These are phyloP conservation scores for Chaetothyriales sp. DNA, from an alignment of 2,329 filamentous ascomycete genomes.

Conservation along the genomic window DNA sequence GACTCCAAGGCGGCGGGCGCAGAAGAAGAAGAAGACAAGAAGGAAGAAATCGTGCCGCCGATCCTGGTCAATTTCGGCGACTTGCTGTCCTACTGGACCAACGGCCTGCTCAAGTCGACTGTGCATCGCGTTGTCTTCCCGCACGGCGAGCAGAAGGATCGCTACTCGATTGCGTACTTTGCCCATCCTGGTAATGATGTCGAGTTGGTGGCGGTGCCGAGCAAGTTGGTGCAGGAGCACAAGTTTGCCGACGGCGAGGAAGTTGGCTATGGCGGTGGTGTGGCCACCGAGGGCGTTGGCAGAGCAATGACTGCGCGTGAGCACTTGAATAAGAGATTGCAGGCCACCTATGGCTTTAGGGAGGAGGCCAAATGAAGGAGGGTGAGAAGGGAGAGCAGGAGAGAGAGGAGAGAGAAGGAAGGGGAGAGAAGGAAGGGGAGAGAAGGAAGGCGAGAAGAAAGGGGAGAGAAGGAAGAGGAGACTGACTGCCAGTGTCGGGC, in stretches of 20 bases:
- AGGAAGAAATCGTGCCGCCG: conserved; percentile 42
- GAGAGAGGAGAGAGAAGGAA: too few species aligned
- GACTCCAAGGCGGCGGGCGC: too few species aligned
- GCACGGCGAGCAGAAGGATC: conserved; percentile 30
- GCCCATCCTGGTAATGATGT: conserved; percentile 45
- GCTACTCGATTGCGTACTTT: conserved; percentile 48
- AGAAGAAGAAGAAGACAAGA: conserved; percentile 14
- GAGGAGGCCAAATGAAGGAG: conserved; percentile 5
- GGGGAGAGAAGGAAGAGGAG: too few species aligned
- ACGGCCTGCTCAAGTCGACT: conserved; percentile 70
- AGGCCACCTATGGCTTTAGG: conserved; percentile 40
- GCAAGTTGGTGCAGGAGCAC: conserved; percentile 29
- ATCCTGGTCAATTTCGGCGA: conserved; percentile 61
- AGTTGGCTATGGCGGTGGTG: conserved; percentile 29
- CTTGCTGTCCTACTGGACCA: conserved; percentile 73
- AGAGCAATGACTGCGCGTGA: conserved; percentile 40
- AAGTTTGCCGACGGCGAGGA: conserved; percentile 21
- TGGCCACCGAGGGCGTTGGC: conserved; percentile 17
- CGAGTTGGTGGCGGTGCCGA: conserved; percentile 40
- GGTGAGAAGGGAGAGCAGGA: not conserved
- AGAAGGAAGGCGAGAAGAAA: too few species aligned
- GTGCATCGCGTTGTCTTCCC: conserved; percentile 75
- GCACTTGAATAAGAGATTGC: conserved; percentile 42
- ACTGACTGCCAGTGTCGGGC: too few species aligned
- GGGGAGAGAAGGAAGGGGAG: too few species aligned